Evolutionary conservation across 441 rosid species (phyloP), one percentile per base, ranked within the genome.

Genomic region (Gossypium schwendimanii): DNA sequence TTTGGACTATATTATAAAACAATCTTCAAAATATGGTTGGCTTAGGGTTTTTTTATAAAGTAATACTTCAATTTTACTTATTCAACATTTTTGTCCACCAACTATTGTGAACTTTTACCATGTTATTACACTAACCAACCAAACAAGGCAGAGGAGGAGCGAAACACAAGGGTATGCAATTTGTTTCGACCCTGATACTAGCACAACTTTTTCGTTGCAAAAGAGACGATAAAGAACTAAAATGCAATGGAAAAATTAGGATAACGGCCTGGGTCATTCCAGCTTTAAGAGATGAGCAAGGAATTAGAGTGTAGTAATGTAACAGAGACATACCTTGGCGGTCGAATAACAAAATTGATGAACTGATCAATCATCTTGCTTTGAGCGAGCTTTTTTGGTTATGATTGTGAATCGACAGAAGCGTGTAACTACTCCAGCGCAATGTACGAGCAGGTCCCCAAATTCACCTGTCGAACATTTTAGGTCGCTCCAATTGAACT

Each of bases 321-420:
- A 41, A 26, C 60, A 53, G 67, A 74, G 31, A 11, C 45, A 54
- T 81, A 93, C 98, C 98, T 89, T 71, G 98, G 98, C 78, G 98
- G 98, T 60, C 98, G 91, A 81, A 93, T 91, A 20, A 93, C 94
- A 74, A 93, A 93, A 82, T 91, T 91, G 83, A 93, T 93, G 87
- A 93, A 93, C 85, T 91, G 98, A 44, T 89, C 98, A 63, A 93
- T 93, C 97, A 93, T 88, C 90, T 88, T 84, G 63, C 66, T 60
- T 68, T 6, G 12, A 24, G 21, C 55, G 72, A 68, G 50, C 81
- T 70, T 45, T 73, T 71, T 36, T 36, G 2, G 44, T 8, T 36
- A 36, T 36, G 71, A 72, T 47, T 66, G 74, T 20, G 63, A 70
- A 31, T 60, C 53, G 61, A 66, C 69, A 61, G 63, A 64, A 66